Percentiles rank a stretch among this genome's conserved stretches.
Conservation (phyloP, 768 basidiomycete genomes). For the Mycena haematopus region DNA sequence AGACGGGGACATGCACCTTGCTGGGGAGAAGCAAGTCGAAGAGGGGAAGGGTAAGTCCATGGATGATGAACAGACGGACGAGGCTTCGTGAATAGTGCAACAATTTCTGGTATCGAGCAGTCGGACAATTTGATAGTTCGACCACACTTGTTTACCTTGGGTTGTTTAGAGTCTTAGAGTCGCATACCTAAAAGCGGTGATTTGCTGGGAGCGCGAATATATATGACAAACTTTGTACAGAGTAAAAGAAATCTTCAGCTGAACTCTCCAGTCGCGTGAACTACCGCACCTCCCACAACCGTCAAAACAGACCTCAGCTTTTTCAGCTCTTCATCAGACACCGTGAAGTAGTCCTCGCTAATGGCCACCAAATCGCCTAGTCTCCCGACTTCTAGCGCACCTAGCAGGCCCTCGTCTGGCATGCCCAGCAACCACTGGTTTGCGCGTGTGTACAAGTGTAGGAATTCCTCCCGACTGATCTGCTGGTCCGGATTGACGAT, state of each 20-base stretch:
- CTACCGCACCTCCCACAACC: conserved; percentile 1
- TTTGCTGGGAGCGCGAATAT: too few relatives aligned
- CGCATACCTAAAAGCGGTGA: too few relatives aligned
- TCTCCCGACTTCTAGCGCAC: not conserved
- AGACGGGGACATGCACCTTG: conserved; percentile 11
- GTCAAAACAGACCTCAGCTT: conserved; percentile 3
- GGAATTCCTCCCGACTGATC: not conserved
- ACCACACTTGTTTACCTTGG: too few relatives aligned
- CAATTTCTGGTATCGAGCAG: too few relatives aligned
- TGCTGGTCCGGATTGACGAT: conserved; percentile 1
- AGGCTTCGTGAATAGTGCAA: too few relatives aligned
- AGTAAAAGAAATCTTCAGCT: not conserved
- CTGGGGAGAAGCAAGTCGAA: not conserved
- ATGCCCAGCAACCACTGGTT: conserved; percentile 2
- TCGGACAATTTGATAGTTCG: too few relatives aligned
- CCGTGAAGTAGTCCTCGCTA: conserved; percentile 4
- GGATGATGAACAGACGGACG: conserved; percentile 1
- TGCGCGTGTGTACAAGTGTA: not conserved
- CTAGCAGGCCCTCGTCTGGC: not conserved
- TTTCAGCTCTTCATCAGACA: conserved; percentile 3
- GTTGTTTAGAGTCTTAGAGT: too few relatives aligned
- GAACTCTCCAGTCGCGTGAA: not conserved
- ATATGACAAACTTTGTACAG: not conserved
- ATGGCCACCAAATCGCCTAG: not conserved
- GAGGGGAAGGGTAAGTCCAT: conserved; percentile 9